Percentiles rank a stretch among this genome's conserved stretches.
These are phyloP conservation scores for Erucastrum elatum DNA, from an alignment of 345 rosid genomes.

Conservation along the genomic window DNA sequence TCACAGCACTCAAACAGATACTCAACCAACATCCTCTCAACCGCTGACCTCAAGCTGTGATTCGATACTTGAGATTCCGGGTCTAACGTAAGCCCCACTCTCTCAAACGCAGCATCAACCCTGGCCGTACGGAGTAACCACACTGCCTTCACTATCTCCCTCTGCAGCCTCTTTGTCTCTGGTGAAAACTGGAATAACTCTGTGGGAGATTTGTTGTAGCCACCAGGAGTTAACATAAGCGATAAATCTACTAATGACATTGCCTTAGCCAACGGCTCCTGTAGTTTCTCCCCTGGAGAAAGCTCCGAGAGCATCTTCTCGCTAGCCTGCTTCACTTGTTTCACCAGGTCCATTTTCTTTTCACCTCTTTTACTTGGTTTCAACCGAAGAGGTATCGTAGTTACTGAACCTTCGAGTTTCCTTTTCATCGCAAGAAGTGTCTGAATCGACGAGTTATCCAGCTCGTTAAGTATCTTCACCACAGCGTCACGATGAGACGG, in stretches of 20 bases:
- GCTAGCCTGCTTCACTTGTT: conserved; percentile 44
- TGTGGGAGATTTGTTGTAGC: conserved; percentile 31
- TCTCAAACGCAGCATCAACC: conserved; percentile 56
- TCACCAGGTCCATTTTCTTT: conserved; percentile 31
- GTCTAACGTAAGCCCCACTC: conserved; percentile 54
- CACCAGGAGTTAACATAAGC: conserved; percentile 47
- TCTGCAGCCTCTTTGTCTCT: conserved; percentile 58
- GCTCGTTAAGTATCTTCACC: conserved; percentile 47
- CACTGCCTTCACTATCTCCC: conserved; percentile 69
- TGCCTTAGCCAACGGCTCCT: conserved; percentile 69
- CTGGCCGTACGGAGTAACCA: conserved; percentile 53
- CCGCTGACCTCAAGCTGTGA: conserved; percentile 50
- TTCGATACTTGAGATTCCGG: conserved; percentile 51
- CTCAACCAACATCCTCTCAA: conserved; percentile 55
- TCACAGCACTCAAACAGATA: conserved; percentile 78
- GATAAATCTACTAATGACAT: conserved; percentile 66
- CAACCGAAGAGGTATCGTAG: conserved; percentile 38
- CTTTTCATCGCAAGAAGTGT: conserved; percentile 66
- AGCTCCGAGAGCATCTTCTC: conserved; percentile 64
- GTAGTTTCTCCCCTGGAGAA: conserved; percentile 45
- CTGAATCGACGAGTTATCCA: conserved; percentile 53
- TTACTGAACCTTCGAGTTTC: conserved; percentile 57
- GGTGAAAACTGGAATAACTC: conserved; percentile 54
- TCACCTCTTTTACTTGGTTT: not conserved
- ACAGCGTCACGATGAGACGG: conserved; percentile 49